These are phyloP conservation scores for Suillus hirtellus DNA, from an alignment of 768 basidiomycete genomes.

Conservation along the genomic window DNA sequence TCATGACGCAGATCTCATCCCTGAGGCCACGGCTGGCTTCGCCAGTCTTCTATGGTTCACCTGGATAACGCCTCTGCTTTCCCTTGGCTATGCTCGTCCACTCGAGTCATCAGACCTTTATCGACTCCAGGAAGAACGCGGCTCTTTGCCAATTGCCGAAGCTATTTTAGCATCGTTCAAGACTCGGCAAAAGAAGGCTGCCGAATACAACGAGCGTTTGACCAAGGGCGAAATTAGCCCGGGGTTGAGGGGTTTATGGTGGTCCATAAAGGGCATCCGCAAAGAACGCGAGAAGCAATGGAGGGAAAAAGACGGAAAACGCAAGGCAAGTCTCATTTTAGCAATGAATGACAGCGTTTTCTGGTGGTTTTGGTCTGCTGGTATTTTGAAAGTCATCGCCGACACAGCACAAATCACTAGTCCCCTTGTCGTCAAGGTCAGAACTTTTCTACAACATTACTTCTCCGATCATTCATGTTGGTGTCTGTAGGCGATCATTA, in stretches of 20 bases:
- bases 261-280: slow-evolving; percentile 52
- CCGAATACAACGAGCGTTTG: slow-evolving; percentile 70
- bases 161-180: slow-evolving; percentile 68
- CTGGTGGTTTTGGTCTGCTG: slow-evolving; percentile 79
- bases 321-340: slow-evolving; percentile 58
- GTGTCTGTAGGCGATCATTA: slow-evolving; percentile 59
- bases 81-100: slow-evolving; percentile 76
- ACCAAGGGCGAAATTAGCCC: slow-evolving; percentile 64
- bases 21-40: slow-evolving; percentile 65
- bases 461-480: background rate
- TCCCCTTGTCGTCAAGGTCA: slow-evolving; percentile 79
- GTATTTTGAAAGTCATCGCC: slow-evolving; percentile 55
- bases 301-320: slow-evolving; percentile 63
- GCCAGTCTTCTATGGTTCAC: slow-evolving; percentile 62
- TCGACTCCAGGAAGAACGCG: slow-evolving; percentile 65
- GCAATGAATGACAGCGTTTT: slow-evolving; percentile 79
- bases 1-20: slow-evolving; percentile 60
- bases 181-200: slow-evolving; percentile 52
- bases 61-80: slow-evolving; percentile 75
- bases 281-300: slow-evolving; percentile 60
- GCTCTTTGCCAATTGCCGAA: slow-evolving; percentile 59
- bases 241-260: slow-evolving; percentile 53
- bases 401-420: slow-evolving; percentile 74
- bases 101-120: slow-evolving; percentile 81
- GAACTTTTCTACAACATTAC: slow-evolving; percentile 7